A percentile compares a stretch with the other conserved stretches of the same genome.
Conservation (phyloP, 805 yeast species). For the Metschnikowia continentalis region DNA sequence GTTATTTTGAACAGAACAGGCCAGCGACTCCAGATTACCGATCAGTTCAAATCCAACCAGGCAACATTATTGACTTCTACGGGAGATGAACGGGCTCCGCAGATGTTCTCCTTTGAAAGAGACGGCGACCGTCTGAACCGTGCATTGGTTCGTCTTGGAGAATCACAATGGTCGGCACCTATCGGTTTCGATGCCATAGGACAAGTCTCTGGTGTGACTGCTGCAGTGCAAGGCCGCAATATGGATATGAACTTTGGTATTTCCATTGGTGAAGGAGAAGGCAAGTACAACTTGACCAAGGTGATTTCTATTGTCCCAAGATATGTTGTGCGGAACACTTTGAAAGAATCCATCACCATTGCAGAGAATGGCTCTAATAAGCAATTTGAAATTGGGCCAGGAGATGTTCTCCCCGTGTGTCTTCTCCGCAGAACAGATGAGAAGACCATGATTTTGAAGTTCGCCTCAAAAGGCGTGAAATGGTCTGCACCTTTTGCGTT, state of each 20-base stretch:
- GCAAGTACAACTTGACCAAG: slow-evolving; percentile 72
- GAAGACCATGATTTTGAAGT: slow-evolving; percentile 60
- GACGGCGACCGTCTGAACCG: slow-evolving; percentile 57
- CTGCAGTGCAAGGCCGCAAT: slow-evolving; percentile 46
- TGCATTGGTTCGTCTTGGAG: slow-evolving; percentile 61
- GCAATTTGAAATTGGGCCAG: slow-evolving; percentile 42
- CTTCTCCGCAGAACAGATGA: slow-evolving; percentile 52
- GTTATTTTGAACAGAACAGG: slow-evolving; percentile 79
- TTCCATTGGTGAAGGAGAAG: slow-evolving; percentile 75
- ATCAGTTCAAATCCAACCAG: slow-evolving; percentile 41
- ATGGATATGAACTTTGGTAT: slow-evolving; percentile 74
- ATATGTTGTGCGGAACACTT: slow-evolving; percentile 64
- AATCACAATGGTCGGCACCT: slow-evolving; percentile 68
- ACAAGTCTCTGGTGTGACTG: slow-evolving; percentile 54
- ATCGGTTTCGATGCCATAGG: slow-evolving; percentile 90
- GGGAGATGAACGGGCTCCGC: slow-evolving; percentile 41
- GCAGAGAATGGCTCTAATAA: slow-evolving; percentile 66
- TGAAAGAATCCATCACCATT: slow-evolving; percentile 53
- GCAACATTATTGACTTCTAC: slow-evolving; percentile 5
- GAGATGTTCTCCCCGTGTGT: slow-evolving; percentile 55
- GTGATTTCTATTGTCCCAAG: slow-evolving; percentile 81
- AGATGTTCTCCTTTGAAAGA: slow-evolving; percentile 79
- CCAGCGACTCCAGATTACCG: slow-evolving; percentile 53
- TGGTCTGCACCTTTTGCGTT: slow-evolving; percentile 91
- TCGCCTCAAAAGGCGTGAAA: slow-evolving; percentile 49